These are phyloP conservation scores for Drechslerella dactyloides DNA, from an alignment of 2,329 filamentous ascomycete genomes.

Conservation along the genomic window DNA sequence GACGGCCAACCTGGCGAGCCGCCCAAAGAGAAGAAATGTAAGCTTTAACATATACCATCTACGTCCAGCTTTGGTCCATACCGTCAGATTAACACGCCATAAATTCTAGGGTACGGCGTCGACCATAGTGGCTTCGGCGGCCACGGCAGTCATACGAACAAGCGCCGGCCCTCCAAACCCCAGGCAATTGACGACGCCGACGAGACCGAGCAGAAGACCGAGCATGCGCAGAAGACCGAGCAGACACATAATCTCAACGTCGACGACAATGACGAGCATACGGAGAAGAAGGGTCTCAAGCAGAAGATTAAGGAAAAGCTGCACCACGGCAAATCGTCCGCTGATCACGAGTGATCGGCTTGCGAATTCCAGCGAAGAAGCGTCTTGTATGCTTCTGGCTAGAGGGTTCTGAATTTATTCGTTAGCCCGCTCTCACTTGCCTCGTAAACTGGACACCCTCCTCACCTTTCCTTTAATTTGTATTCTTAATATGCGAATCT, in stretches of 20 bases:
- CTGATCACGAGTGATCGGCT: not conserved
- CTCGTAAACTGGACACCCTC: too few species aligned
- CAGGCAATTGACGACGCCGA: not conserved
- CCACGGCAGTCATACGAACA: slow-evolving; percentile 45
- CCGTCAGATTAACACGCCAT: slow-evolving; percentile 35
- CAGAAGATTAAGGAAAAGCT: slow-evolving; percentile 71
- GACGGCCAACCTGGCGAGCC: slow-evolving; percentile 51
- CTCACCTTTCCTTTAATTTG: too few species aligned
- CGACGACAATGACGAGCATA: too few species aligned
- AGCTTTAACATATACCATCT: not conserved
- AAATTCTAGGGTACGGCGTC: slow-evolving; percentile 39
- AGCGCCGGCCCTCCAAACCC: slow-evolving; percentile 21
- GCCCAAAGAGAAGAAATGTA: slow-evolving; percentile 45
- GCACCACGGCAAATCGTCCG: slow-evolving; percentile 58
- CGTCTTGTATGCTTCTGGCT: too few species aligned
- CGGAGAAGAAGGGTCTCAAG: slow-evolving; percentile 49
- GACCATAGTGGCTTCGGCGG: slow-evolving; percentile 45
- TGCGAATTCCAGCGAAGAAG: slow-evolving; percentile 4
- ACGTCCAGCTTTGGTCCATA: not conserved
- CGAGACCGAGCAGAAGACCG: not conserved
- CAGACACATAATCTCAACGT: too few species aligned
- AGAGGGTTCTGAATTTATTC: too few species aligned
- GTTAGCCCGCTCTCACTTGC: too few species aligned
- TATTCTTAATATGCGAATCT: too few species aligned
- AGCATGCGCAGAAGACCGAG: too few species aligned